Base-by-base conservation (phyloP, 225 moss, liverwort and hornwort species). In the Polytrichum commune region DNA sequence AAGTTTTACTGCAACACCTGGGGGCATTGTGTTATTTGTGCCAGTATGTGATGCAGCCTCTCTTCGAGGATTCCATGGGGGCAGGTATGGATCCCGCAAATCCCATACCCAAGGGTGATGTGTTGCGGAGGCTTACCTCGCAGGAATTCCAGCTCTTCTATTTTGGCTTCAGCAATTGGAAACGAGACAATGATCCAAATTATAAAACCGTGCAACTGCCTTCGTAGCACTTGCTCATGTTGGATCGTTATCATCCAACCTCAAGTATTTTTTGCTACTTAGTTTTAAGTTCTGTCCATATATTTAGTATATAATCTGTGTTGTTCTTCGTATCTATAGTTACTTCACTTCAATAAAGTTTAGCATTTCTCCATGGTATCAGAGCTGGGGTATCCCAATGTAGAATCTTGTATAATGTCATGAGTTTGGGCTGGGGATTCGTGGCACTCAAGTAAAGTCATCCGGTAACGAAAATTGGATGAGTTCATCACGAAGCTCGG, bases 21-120 rank as follows among this genome's bases (percentile, higher is more conserved):
- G 58, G n/a, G 19, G 58, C 58, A 60, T 60, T 60, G 58, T 60
- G 58, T 60, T n/a, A 60, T 60, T 60, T 60, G 58, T 20, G 58
- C 58, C 58, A 60, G 58, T 60, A 60, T 60, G 58, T 60, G 58
- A 60, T 60, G 58, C 58, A 20, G 58, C 58, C 58, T n/a, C 58
- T 60, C 58, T 60, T 60, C 58, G 19, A 60, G 20, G 58, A 60
- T 60, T 60, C 58, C 4, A 60, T 60, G 58, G 19, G 58, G 19
- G 58, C 58, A 19, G 58, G 58, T 60, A 19, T 60, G 58, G 58
- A 20, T 19, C 1, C 0, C 58, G 20, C 3, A 60, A 60, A 60
- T 60, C 58, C 58, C 58, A 60, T 60, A n/a, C 58, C 58, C 58
- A 60, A 60, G 58, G 58, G 58, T n/a, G 19, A 60, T 60, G 58